Conservation (phyloP, 192 early-diverging fungal genomes). For the Mortierella antarctica region DNA sequence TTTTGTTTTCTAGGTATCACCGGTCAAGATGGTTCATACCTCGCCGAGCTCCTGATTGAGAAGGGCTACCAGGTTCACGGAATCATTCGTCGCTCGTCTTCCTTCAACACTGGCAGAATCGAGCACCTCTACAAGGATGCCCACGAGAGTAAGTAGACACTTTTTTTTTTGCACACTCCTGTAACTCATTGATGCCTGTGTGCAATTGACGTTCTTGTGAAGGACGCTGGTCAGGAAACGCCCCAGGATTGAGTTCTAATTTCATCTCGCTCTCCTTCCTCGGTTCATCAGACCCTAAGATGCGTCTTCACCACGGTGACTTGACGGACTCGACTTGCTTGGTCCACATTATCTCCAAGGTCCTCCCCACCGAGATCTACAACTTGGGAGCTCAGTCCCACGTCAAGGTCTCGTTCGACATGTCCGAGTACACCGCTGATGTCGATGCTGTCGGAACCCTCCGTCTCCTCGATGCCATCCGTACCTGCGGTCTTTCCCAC, state of each 20-base stretch:
- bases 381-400: conserved; percentile 84
- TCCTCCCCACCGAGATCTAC: conserved; percentile 81
- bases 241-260: background rate
- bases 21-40: conserved; percentile 85
- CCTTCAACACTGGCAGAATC: conserved; percentile 88
- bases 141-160: conserved; percentile 64
- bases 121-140: conserved; percentile 81
- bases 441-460: conserved; percentile 86
- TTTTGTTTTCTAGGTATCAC: conserved; percentile 70
- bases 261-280: background rate
- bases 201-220: background rate
- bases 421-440: conserved; percentile 85
- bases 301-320: conserved; percentile 84
- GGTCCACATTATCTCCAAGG: conserved; percentile 76
- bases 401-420: conserved; percentile 78
- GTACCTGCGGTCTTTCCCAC: conserved; percentile 74
- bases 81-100: conserved; percentile 84
- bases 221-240: conserved; percentile 20
- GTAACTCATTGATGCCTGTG: background rate
- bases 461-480: conserved; percentile 81
- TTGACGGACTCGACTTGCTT: conserved; percentile 83
- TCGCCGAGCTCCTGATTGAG: conserved; percentile 75
- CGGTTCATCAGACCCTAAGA: conserved; percentile 59
- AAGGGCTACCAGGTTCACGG: conserved; percentile 87
- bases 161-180: background rate